A percentile compares a stretch with the other conserved stretches of the same genome.
Evolutionary conservation across 2,329 filamentous ascomycete genomes (phyloP).

Genomic region (Alternaria postmessia): DNA sequence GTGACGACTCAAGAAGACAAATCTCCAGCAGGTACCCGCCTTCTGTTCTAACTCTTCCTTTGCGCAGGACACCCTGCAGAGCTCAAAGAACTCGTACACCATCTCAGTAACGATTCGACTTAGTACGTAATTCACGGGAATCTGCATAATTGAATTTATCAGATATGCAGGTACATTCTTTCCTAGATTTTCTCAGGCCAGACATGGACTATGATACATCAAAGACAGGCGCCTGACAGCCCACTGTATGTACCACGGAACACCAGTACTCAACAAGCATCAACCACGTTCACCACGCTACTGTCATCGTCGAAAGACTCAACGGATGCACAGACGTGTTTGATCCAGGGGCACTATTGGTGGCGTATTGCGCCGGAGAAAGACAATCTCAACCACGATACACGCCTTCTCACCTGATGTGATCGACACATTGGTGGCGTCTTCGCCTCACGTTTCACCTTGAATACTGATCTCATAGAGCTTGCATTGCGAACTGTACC

Average conservation of each 20-base stretch:
- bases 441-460: conserved; percentile 3
- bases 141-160: neutral
- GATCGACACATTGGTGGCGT: conserved; percentile 1
- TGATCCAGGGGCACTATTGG: neutral
- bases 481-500: neutral
- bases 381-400: neutral
- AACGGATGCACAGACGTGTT: neutral
- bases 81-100: neutral
- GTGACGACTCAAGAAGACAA: neutral
- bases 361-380: neutral
- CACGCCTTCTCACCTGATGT: neutral
- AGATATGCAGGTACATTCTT: conserved; percentile 8
- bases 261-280: conserved; percentile 1
- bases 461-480: too few species aligned
- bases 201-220: neutral
- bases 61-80: neutral
- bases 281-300: neutral
- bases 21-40: neutral
- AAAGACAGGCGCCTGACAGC: conserved; percentile 4
- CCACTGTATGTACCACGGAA: neutral
- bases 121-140: neutral
- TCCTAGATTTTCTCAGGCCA: neutral
- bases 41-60: neutral
- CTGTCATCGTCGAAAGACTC: neutral
- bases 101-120: neutral